A percentile compares a stretch with the other conserved stretches of the same genome.
Evolutionary conservation across 1,284 basidiomycete species (phyloP).

Genomic region (Flammula alnicola): DNA sequence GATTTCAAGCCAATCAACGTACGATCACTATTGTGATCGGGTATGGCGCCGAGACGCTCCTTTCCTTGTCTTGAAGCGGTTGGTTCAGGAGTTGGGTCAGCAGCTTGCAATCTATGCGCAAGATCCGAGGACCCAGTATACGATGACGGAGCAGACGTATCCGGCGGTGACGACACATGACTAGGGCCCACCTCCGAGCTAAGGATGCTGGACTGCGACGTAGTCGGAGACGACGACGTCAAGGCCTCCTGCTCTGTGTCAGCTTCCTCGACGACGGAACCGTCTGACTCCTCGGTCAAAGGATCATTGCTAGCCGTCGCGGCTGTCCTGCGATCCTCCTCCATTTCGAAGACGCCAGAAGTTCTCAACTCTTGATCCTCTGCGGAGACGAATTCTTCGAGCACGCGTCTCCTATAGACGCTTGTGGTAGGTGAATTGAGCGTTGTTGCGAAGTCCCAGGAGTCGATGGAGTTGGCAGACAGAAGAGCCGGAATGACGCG

Average conservation of each 20-base stretch:
- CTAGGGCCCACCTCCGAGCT: slow-evolving; percentile 13
- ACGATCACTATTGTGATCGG: slow-evolving; percentile 3
- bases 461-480: slow-evolving; percentile 57
- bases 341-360: slow-evolving; percentile 15
- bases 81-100: background rate
- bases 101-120: slow-evolving; percentile 2
- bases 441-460: slow-evolving; percentile 67
- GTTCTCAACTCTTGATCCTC: slow-evolving; percentile 17
- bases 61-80: background rate
- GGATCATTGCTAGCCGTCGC: slow-evolving; percentile 7
- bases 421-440: slow-evolving; percentile 38
- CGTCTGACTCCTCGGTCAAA: slow-evolving; percentile 5
- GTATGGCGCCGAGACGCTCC: slow-evolving; percentile 2
- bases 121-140: slow-evolving; percentile 16
- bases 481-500: slow-evolving; percentile 45
- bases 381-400: slow-evolving; percentile 27
- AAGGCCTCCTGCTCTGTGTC: slow-evolving; percentile 8
- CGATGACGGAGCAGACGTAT: slow-evolving; percentile 20
- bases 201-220: slow-evolving; percentile 22
- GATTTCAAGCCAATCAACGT: slow-evolving; percentile 12
- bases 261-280: slow-evolving; percentile 7
- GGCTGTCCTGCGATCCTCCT: slow-evolving; percentile 12
- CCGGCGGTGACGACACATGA: slow-evolving; percentile 10
- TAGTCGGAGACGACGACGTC: slow-evolving; percentile 17
- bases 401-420: slow-evolving; percentile 27